phyloP scores from a whole-genome alignment of 2,329 filamentous ascomycete genomes.

The Pseudogymnoascus sp. region DNA sequence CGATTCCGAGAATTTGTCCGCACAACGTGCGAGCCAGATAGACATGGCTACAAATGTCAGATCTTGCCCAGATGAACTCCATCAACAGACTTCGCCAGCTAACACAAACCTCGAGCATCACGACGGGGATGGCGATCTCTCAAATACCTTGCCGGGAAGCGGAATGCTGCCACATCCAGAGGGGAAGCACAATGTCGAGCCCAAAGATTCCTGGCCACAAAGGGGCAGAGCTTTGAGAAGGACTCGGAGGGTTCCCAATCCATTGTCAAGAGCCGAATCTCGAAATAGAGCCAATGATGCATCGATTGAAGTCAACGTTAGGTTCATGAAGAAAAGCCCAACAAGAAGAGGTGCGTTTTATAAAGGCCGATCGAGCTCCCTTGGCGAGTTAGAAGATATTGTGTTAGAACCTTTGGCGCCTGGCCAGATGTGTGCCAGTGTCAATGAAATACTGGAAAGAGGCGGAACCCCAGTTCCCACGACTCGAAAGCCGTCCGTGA shows the following conservation, averaged over 20 bases:
- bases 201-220: background rate
- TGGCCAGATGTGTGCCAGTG: constrained; percentile 18
- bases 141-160: background rate
- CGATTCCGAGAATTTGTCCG: background rate
- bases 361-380: background rate
- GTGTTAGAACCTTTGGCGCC: constrained; percentile 26
- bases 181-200: background rate
- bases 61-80: background rate
- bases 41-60: background rate
- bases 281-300: constrained; percentile 16
- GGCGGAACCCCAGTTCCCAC: background rate
- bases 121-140: background rate
- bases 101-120: background rate
- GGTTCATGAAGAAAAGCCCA: constrained; percentile 21
- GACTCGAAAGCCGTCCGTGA: background rate
- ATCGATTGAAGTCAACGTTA: constrained; percentile 23
- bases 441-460: constrained; percentile 11
- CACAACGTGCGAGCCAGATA: background rate
- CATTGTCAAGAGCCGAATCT: constrained; percentile 24
- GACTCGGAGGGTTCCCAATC: constrained; percentile 19
- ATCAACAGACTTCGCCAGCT: background rate
- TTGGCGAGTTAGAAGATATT: constrained; percentile 23
- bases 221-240: constrained; percentile 22
- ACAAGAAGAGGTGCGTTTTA: constrained; percentile 15
- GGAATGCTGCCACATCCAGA: background rate